These are phyloP conservation scores for Ascocoryne sarcoides DNA, from an alignment of 2,329 filamentous ascomycete species.

Conservation along the genomic window DNA sequence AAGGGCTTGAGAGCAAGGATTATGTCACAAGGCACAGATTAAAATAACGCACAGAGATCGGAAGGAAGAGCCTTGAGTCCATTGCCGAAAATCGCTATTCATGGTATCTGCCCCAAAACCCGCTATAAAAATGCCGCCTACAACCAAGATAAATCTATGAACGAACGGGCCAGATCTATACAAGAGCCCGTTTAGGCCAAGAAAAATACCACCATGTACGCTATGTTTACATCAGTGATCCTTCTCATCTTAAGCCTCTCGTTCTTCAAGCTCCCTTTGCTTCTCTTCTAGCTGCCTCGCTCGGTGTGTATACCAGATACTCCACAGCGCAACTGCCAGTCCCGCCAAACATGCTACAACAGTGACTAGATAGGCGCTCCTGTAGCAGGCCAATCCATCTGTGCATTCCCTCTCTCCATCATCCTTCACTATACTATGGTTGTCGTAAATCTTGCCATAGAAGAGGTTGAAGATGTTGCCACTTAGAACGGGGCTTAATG, in stretches of 20 bases:
- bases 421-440: conserved; percentile 60
- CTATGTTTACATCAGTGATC: not conserved
- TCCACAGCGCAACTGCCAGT: conserved; percentile 59
- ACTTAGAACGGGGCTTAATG: conserved; percentile 74
- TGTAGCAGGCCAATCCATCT: conserved; percentile 74
- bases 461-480: conserved; percentile 90
- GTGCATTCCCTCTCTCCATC: conserved; percentile 66
- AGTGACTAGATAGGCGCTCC: conserved; percentile 71
- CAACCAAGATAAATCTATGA: not conserved
- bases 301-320: conserved; percentile 39
- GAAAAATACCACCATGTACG: not conserved
- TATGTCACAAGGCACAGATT: too few species aligned
- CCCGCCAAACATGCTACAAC: conserved; percentile 62
- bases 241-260: conserved; percentile 5
- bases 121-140: not conserved
- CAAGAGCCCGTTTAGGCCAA: not conserved
- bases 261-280: conserved; percentile 12
- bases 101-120: not conserved
- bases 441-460: conserved; percentile 78
- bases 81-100: conserved; percentile 5
- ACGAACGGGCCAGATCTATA: not conserved
- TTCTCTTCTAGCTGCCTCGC: conserved; percentile 18
- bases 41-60: too few species aligned
- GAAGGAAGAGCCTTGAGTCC: too few species aligned
- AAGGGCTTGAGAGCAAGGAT: too few species aligned